These are phyloP conservation scores for peach (Prunus persica) DNA, from an alignment of 306 rosid genomes.

Conservation along the genomic window DNA sequence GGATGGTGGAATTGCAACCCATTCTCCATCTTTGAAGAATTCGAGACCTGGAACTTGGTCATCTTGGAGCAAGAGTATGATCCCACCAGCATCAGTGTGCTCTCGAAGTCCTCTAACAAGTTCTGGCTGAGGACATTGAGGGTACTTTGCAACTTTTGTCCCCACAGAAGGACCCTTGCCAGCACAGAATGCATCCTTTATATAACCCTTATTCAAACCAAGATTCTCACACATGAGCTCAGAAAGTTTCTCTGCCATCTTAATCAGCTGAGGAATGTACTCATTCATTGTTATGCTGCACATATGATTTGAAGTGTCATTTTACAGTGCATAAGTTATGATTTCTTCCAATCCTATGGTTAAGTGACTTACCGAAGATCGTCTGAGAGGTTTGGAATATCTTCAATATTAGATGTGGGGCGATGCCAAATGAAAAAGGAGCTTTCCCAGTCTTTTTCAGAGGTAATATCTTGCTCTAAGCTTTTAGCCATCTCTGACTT, in stretches of 20 bases:
- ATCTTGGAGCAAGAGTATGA: slow-evolving; percentile 84
- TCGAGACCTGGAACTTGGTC: slow-evolving; percentile 77
- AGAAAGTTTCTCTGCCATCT: slow-evolving; percentile 68
- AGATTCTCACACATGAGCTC: slow-evolving; percentile 74
- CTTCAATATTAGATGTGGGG: slow-evolving; percentile 59
- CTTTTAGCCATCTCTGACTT: slow-evolving; percentile 56
- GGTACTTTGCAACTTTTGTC: slow-evolving; percentile 87
- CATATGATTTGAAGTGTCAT: background rate
- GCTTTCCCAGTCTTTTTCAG: slow-evolving; percentile 76
- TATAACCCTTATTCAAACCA: slow-evolving; percentile 50
- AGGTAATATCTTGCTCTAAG: slow-evolving; percentile 28
- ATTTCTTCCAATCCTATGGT: background rate
- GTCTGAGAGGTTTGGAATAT: slow-evolving; percentile 46
- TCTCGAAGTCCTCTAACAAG: slow-evolving; percentile 78
- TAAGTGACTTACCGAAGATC: slow-evolving; percentile 54
- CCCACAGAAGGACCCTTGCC: slow-evolving; percentile 63
- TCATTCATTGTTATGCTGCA: slow-evolving; percentile 68
- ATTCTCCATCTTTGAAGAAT: slow-evolving; percentile 65
- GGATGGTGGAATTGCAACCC: slow-evolving; percentile 91
- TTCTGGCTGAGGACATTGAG: slow-evolving; percentile 62
- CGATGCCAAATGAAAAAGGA: slow-evolving; percentile 79
- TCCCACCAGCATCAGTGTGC: slow-evolving; percentile 95
- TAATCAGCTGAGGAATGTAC: slow-evolving; percentile 56
- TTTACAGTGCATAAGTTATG: background rate
- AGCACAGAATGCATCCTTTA: slow-evolving; percentile 58